A percentile compares a stretch with the other conserved stretches of the same genome.
Evolutionary conservation across 805 yeast species (phyloP).

Genomic region (Nakazawaea siamensis): DNA sequence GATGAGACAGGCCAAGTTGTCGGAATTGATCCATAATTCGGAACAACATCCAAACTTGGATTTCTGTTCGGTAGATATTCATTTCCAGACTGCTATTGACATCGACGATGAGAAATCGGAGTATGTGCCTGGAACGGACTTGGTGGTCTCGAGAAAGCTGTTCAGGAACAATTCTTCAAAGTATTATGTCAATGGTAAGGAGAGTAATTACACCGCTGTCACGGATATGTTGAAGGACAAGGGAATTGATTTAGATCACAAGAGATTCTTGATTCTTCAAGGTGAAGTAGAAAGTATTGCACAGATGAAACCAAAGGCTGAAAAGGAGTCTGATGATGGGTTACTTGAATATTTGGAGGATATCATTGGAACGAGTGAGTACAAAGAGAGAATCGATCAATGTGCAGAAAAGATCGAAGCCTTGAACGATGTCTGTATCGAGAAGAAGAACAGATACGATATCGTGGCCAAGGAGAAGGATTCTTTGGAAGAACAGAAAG

Average conservation of each 20-base stretch:
- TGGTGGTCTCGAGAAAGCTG: constrained; percentile 78
- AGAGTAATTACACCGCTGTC: constrained; percentile 72
- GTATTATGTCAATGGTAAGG: constrained; percentile 64
- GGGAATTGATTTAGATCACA: constrained; percentile 93
- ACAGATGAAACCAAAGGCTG: constrained; percentile 98
- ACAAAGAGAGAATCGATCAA: constrained; percentile 69
- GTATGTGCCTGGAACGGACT: constrained; percentile 43
- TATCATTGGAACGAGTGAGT: constrained; percentile 88
- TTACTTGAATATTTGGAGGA: constrained; percentile 90
- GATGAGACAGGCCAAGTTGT: constrained; percentile 92
- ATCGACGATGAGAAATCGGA: constrained; percentile 28
- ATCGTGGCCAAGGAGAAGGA: constrained; percentile 73
- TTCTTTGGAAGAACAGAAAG: constrained; percentile 50
- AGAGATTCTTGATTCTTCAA: constrained; percentile 86
- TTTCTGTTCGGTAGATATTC: constrained; percentile 86
- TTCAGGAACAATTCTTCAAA: constrained; percentile 67
- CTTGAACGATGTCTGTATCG: constrained; percentile 73
- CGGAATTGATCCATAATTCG: constrained; percentile 89
- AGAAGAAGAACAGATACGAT: constrained; percentile 71
- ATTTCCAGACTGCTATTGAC: constrained; percentile 73
- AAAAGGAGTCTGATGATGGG: constrained; percentile 87
- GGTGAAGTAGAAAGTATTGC: constrained; percentile 99
- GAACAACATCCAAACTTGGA: constrained; percentile 56
- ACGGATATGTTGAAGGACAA: constrained; percentile 63
- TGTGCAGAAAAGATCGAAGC: constrained; percentile 53